Evolutionary conservation across 179 eudicot genomes (phyloP).

Genomic region (Spergularia azorica): DNA sequence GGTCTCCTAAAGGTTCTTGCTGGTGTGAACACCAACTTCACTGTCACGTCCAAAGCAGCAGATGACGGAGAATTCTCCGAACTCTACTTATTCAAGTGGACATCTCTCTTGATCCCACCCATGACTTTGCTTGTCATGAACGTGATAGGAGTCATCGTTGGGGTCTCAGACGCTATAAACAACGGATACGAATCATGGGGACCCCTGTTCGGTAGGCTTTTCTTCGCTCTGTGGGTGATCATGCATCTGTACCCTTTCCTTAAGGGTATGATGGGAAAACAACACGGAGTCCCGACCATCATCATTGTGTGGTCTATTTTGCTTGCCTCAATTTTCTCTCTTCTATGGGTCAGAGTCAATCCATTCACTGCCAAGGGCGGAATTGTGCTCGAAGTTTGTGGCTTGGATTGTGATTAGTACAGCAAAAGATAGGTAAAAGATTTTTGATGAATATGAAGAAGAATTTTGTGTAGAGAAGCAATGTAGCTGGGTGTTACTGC

Average conservation of each 20-base stretch:
- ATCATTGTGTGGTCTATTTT: conserved; percentile 89
- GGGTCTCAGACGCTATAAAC: conserved; percentile 85
- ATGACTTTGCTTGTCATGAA: conserved; percentile 73
- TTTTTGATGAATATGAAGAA: conserved; percentile 15
- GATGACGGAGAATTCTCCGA: conserved; percentile 90
- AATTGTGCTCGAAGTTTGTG: conserved; percentile 81
- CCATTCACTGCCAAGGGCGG: conserved; percentile 73
- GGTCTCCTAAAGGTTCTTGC: conserved; percentile 93
- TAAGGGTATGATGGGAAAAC: conserved; percentile 90
- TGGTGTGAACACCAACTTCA: conserved; percentile 92
- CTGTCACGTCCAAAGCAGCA: conserved; percentile 93
- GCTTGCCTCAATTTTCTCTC: conserved; percentile 86
- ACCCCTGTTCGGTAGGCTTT: conserved; percentile 79
- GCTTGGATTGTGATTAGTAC: conserved; percentile 74
- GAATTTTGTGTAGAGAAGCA: conserved; percentile 26
- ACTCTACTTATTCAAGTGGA: conserved; percentile 92
- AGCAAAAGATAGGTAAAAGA: conserved; percentile 7
- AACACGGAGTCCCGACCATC: conserved; percentile 69
- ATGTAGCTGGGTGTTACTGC: conserved; percentile 5
- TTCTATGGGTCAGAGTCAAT: conserved; percentile 88
- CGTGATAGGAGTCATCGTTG: conserved; percentile 73
- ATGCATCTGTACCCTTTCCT: conserved; percentile 95
- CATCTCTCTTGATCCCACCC: conserved; percentile 78
- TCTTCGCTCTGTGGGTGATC: conserved; percentile 93
- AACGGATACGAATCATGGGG: conserved; percentile 97